These are phyloP conservation scores for Neurospora pannonica DNA, from an alignment of 495 filamentous ascomycete genomes.

Conservation along the genomic window DNA sequence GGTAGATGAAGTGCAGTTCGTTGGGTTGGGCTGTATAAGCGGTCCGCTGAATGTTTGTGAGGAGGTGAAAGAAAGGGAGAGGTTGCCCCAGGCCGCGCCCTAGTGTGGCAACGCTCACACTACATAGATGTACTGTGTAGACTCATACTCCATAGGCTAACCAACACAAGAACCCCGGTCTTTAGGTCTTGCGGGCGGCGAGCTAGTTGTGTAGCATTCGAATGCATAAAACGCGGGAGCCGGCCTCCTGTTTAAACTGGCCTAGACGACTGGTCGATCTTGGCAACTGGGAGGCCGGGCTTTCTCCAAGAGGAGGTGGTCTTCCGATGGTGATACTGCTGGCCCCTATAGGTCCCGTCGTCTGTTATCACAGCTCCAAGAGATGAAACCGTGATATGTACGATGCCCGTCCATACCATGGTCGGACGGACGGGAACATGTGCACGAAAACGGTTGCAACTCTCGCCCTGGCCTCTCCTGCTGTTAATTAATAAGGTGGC, in stretches of 20 bases:
- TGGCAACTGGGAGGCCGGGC: constrained; percentile 11
- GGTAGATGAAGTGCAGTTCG: neutral
- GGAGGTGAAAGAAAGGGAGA: neutral
- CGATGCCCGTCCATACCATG: neutral
- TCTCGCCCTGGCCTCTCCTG: neutral
- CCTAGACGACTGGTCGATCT: constrained; percentile 6
- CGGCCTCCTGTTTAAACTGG: constrained; percentile 24
- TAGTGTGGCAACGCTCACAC: constrained; percentile 1
- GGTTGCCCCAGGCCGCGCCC: neutral
- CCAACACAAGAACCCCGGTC: constrained; percentile 9
- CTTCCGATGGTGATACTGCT: constrained; percentile 12
- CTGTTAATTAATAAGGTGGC: neutral
- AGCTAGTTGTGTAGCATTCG: constrained; percentile 3
- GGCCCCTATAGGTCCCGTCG: neutral
- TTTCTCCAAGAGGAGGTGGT: constrained; percentile 9
- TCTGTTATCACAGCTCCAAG: neutral
- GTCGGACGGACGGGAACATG: neutral
- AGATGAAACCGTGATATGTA: neutral
- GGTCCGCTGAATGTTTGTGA: neutral
- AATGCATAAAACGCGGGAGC: constrained; percentile 19
- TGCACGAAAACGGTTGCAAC: neutral
- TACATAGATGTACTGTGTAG: neutral
- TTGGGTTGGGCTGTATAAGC: constrained; percentile 1
- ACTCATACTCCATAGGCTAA: neutral
- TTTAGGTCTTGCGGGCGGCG: neutral